phyloP scores from a whole-genome alignment of 108 stramenopile species.

The Mediolabrus comicus region DNA sequence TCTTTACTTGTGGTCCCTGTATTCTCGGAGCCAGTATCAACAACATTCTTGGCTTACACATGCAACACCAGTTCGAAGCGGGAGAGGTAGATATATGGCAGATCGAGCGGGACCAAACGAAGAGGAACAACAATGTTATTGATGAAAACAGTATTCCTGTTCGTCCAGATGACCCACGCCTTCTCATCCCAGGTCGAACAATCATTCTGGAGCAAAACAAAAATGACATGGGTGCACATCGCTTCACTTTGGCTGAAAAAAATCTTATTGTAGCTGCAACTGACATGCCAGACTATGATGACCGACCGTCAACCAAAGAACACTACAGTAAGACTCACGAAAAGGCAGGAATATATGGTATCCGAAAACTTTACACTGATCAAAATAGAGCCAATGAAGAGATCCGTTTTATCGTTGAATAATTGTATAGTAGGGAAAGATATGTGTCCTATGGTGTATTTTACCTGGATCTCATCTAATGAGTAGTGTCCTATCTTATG shows the following conservation, averaged over 20 bases:
- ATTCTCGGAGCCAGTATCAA: constrained; percentile 60
- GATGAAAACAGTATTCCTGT: neutral
- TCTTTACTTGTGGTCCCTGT: constrained; percentile 66
- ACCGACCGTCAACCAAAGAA: constrained; percentile 45
- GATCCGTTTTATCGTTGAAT: constrained; percentile 50
- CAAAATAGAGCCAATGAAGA: constrained; percentile 52
- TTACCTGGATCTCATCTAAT: too few species aligned
- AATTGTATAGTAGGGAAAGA: constrained; percentile 7
- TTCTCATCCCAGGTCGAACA: constrained; percentile 52
- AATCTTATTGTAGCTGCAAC: constrained; percentile 60
- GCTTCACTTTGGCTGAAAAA: constrained; percentile 58
- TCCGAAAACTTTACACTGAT: constrained; percentile 50
- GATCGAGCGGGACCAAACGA: neutral
- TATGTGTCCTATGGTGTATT: neutral
- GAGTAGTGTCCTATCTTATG: too few species aligned
- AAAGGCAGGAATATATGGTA: constrained; percentile 52
- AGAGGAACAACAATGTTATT: too few species aligned
- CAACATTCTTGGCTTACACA: constrained; percentile 44
- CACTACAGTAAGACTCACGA: constrained; percentile 65
- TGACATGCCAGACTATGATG: constrained; percentile 73
- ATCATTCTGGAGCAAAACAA: constrained; percentile 63
- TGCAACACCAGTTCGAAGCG: constrained; percentile 47
- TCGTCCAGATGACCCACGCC: constrained; percentile 2
- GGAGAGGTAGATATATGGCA: constrained; percentile 47
- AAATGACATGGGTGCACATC: constrained; percentile 65